Conservation (phyloP, 2,329 filamentous ascomycete genomes). For the Colletotrichum higginsianum region DNA sequence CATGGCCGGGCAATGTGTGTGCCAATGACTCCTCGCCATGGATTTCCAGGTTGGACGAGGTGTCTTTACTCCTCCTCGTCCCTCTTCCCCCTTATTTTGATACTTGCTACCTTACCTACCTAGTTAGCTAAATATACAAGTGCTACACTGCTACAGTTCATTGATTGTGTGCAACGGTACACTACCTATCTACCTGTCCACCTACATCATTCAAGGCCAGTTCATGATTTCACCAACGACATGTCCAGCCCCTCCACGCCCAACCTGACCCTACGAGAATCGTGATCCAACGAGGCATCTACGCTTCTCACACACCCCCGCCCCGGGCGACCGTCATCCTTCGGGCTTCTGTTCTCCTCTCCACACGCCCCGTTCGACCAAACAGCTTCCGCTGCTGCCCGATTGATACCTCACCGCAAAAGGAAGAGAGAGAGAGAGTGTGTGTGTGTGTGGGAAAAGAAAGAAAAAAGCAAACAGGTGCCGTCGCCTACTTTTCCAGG, state of each 20-base stretch:
- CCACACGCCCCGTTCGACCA: slow-evolving; percentile 25
- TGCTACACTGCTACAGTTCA: too few species aligned
- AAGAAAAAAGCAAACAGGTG: slow-evolving; percentile 28
- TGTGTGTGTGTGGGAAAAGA: too few species aligned
- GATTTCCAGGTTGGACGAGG: slow-evolving; percentile 3
- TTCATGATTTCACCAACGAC: background rate
- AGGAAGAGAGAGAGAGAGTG: too few species aligned
- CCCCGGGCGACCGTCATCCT: background rate
- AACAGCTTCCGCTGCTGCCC: slow-evolving; percentile 41
- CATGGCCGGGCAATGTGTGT: slow-evolving; percentile 8
- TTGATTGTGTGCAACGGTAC: too few species aligned
- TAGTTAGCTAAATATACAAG: too few species aligned
- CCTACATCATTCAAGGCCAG: background rate
- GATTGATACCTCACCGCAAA: slow-evolving; percentile 41
- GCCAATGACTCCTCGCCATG: slow-evolving; percentile 25
- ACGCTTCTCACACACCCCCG: background rate
- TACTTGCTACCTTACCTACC: background rate
- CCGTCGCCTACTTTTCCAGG: slow-evolving; percentile 34
- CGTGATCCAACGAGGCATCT: slow-evolving; percentile 6
- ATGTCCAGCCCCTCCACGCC: background rate
- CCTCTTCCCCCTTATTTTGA: background rate
- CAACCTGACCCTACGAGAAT: slow-evolving; percentile 3
- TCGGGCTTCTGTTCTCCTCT: slow-evolving; percentile 2
- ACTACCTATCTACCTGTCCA: too few species aligned
- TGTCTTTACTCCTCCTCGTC: slow-evolving; percentile 9